Percentiles rank a stretch among this genome's conserved stretches.
phyloP scores from a whole-genome alignment of 768 basidiomycete genomes.

The Suillus subaureus region DNA sequence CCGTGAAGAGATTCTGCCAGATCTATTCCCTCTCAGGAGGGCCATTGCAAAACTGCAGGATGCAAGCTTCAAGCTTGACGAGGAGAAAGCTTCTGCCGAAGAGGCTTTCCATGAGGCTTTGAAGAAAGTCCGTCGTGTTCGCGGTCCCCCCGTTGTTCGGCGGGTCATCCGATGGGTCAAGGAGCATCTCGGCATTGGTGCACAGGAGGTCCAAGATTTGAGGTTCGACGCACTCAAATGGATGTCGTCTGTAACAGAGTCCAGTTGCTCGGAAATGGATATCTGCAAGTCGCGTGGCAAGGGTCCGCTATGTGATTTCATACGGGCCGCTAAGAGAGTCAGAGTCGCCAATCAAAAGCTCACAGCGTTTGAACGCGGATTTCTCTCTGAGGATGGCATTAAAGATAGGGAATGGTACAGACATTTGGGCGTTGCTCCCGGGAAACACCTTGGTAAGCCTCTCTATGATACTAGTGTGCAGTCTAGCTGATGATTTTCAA shows the following conservation, averaged over 20 bases:
- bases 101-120: constrained; percentile 50
- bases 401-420: constrained; percentile 85
- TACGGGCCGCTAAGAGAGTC: constrained; percentile 61
- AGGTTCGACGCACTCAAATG: constrained; percentile 9
- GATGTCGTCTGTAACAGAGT: constrained; percentile 6
- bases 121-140: constrained; percentile 23
- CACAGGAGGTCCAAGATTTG: constrained; percentile 5
- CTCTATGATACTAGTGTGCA: neutral
- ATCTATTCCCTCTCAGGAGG: constrained; percentile 46
- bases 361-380: constrained; percentile 74
- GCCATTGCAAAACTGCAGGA: constrained; percentile 49
- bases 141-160: constrained; percentile 1
- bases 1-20: constrained; percentile 21
- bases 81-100: constrained; percentile 60
- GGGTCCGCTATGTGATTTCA: constrained; percentile 46
- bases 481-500: neutral
- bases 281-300: constrained; percentile 22
- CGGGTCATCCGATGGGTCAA: constrained; percentile 31
- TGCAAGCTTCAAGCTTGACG: constrained; percentile 58
- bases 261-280: constrained; percentile 5
- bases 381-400: constrained; percentile 77
- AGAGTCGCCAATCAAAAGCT: constrained; percentile 65
- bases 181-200: constrained; percentile 14
- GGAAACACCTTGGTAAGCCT: constrained; percentile 74
- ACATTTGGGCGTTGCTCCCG: constrained; percentile 85